These are phyloP conservation scores for Aspergillus sp. DNA, from an alignment of 2,329 filamentous ascomycete genomes.

Conservation along the genomic window DNA sequence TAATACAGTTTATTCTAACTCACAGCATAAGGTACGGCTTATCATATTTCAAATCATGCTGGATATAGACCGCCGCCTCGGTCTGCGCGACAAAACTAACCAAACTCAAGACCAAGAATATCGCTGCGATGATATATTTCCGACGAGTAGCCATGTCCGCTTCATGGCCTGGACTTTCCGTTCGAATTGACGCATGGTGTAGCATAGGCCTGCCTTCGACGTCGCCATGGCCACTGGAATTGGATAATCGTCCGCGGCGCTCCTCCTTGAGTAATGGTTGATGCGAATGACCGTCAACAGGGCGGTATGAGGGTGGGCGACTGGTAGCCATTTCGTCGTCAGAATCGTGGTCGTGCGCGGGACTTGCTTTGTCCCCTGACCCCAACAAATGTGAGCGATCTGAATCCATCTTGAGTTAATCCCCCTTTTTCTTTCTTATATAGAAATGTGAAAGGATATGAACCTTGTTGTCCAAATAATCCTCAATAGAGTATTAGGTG, in stretches of 20 bases:
- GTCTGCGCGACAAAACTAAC: conserved; percentile 90
- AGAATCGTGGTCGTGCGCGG: conserved; percentile 33
- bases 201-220: conserved; percentile 33
- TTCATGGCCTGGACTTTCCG: conserved; percentile 63
- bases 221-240: conserved; percentile 21
- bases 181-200: conserved; percentile 59
- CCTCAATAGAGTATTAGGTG: not conserved
- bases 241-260: conserved; percentile 30
- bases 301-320: conserved; percentile 43
- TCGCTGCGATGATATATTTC: conserved; percentile 79
- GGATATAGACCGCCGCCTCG: conserved; percentile 90
- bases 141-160: conserved; percentile 61
- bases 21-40: conserved; percentile 99
- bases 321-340: conserved; percentile 39
- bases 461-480: not conserved
- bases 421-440: not conserved
- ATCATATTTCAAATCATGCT: conserved; percentile 85
- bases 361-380: conserved; percentile 19
- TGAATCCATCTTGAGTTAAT: conserved; percentile 26
- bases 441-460: not conserved
- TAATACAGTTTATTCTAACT: conserved; percentile 16
- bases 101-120: conserved; percentile 76
- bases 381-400: conserved; percentile 19
- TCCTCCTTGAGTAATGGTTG: conserved; percentile 50
- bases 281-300: conserved; percentile 43